phyloP scores from a whole-genome alignment of 1,284 basidiomycete species.

The Erythrobasidium hasegawianum region DNA sequence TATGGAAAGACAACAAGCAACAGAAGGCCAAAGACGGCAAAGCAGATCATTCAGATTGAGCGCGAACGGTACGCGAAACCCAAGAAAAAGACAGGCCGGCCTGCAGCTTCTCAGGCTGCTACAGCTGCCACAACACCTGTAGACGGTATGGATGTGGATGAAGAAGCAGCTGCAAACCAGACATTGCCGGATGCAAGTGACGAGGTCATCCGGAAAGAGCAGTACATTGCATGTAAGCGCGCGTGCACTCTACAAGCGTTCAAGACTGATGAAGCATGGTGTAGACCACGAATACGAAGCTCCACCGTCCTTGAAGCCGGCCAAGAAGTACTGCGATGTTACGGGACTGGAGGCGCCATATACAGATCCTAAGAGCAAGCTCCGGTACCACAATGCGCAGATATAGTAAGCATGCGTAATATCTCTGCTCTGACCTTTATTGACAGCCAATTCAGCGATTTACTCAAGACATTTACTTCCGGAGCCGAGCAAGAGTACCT shows the following conservation, averaged over 20 bases:
- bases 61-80: conserved; percentile 37
- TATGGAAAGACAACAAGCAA: conserved; percentile 29
- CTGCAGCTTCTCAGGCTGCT: conserved; percentile 18
- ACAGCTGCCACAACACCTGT: conserved; percentile 27
- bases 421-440: neutral
- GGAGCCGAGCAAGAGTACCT: conserved; percentile 44
- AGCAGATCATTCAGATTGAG: conserved; percentile 43
- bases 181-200: conserved; percentile 1
- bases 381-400: conserved; percentile 45
- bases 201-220: conserved; percentile 29
- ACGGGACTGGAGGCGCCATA: conserved; percentile 52
- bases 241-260: too few relatives aligned
- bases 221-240: conserved; percentile 25
- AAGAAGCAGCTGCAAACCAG: conserved; percentile 18
- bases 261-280: neutral
- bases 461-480: conserved; percentile 41
- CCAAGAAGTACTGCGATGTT: conserved; percentile 55
- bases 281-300: conserved; percentile 38
- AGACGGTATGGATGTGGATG: conserved; percentile 33
- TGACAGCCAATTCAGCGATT: conserved; percentile 5
- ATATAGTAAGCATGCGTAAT: conserved; percentile 43
- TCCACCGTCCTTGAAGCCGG: conserved; percentile 46
- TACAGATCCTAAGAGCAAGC: conserved; percentile 42
- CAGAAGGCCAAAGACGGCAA: conserved; percentile 41
- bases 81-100: conserved; percentile 31